phyloP scores from a whole-genome alignment of 2,329 filamentous ascomycete species.

The Cladobotryum mycophilum region DNA sequence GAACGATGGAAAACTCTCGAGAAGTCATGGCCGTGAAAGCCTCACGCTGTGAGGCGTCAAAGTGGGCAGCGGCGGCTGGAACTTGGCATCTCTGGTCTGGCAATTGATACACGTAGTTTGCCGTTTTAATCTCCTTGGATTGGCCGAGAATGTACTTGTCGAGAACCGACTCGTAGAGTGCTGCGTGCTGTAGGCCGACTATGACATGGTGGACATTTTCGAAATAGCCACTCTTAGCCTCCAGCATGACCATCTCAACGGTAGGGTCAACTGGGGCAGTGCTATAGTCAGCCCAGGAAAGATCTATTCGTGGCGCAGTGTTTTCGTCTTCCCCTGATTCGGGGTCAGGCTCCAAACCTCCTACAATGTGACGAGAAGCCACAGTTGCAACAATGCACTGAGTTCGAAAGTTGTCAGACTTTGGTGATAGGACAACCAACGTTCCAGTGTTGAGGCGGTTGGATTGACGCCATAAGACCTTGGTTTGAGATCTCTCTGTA shows the following conservation, averaged over 20 bases:
- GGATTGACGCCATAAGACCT: slow-evolving; percentile 57
- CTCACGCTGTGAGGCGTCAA: slow-evolving; percentile 66
- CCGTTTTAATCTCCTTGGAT: slow-evolving; percentile 25
- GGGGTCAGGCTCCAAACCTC: slow-evolving; percentile 50
- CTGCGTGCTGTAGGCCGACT: slow-evolving; percentile 60
- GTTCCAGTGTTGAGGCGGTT: slow-evolving; percentile 46
- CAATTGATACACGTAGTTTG: slow-evolving; percentile 23
- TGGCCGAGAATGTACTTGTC: slow-evolving; percentile 54
- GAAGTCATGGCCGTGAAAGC: slow-evolving; percentile 67
- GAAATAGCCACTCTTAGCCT: slow-evolving; percentile 67
- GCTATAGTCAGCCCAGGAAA: slow-evolving; percentile 59
- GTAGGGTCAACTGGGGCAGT: slow-evolving; percentile 63
- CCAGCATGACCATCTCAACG: slow-evolving; percentile 70
- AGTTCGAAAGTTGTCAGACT: slow-evolving; percentile 54
- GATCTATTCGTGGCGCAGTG: slow-evolving; percentile 62
- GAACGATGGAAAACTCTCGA: slow-evolving; percentile 66
- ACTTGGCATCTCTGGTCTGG: neutral
- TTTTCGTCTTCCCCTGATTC: slow-evolving; percentile 15
- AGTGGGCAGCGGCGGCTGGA: slow-evolving; percentile 22
- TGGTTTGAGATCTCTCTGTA: slow-evolving; percentile 55
- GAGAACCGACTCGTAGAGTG: slow-evolving; percentile 48
- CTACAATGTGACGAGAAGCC: slow-evolving; percentile 58
- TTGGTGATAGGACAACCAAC: slow-evolving; percentile 47
- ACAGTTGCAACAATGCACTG: slow-evolving; percentile 66
- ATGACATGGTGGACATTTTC: slow-evolving; percentile 71